A percentile compares a stretch with the other conserved stretches of the same genome.
phyloP scores from a whole-genome alignment of 768 basidiomycete genomes.

The Tubosaeta brunneosetosa region DNA sequence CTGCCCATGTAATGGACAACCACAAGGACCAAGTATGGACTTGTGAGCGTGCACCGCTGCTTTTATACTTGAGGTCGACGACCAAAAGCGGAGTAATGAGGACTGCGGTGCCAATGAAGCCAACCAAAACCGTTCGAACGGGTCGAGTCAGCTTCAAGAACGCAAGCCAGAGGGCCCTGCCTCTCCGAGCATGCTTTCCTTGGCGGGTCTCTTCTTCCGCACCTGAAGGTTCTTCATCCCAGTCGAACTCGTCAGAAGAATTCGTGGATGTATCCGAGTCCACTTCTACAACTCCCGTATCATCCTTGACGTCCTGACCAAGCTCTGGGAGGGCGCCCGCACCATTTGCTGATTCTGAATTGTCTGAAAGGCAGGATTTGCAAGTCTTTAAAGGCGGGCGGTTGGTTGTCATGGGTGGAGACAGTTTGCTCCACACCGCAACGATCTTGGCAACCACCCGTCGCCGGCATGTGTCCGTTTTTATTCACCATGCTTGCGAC shows the following conservation, averaged over 20 bases:
- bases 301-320: constrained; percentile 10
- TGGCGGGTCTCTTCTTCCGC: constrained; percentile 28
- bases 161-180: constrained; percentile 55
- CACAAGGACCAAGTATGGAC: constrained; percentile 65
- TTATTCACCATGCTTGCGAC: background rate
- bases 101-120: constrained; percentile 55
- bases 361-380: constrained; percentile 3
- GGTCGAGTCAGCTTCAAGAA: constrained; percentile 65
- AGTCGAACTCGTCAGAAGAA: constrained; percentile 68
- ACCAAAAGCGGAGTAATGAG: constrained; percentile 68
- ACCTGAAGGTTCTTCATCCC: constrained; percentile 50
- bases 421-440: constrained; percentile 7
- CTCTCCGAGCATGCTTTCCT: constrained; percentile 50
- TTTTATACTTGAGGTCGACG: constrained; percentile 56
- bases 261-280: constrained; percentile 46
- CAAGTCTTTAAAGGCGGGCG: constrained; percentile 4
- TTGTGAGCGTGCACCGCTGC: constrained; percentile 44
- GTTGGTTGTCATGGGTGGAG: constrained; percentile 12
- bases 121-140: constrained; percentile 55
- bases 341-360: constrained; percentile 8
- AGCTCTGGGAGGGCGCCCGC: background rate
- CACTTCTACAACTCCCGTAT: constrained; percentile 2
- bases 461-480: background rate
- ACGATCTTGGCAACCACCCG: background rate
- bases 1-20: constrained; percentile 64